A percentile compares a stretch with the other conserved stretches of the same genome.
phyloP scores from a whole-genome alignment of 1,284 basidiomycete species.

The Exsudoporus floridanus region DNA sequence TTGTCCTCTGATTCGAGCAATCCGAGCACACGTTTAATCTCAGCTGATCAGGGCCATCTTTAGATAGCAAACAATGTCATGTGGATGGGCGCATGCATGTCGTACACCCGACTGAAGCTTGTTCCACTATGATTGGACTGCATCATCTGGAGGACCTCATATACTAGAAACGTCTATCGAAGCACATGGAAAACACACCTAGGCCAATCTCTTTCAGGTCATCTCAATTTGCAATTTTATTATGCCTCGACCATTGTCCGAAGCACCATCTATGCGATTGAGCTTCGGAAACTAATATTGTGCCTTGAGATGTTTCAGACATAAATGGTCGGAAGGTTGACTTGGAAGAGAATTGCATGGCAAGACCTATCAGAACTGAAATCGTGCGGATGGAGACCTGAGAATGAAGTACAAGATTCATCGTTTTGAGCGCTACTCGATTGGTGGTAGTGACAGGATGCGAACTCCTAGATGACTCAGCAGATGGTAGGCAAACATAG shows the following conservation, averaged over 20 bases:
- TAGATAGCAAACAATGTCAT: no score
- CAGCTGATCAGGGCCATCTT: no score
- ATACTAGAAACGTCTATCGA: neutral
- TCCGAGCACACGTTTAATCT: no score
- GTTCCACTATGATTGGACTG: neutral
- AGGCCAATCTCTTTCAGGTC: neutral
- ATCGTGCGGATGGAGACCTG: neutral
- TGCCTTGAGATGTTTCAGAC: no score
- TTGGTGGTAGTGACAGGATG: neutral
- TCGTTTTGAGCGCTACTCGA: neutral
- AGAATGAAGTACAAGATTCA: neutral
- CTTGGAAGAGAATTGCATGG: neutral
- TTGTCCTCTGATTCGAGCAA: no score
- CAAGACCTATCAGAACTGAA: neutral
- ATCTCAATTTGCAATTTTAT: neutral
- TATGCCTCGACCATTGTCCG: neutral
- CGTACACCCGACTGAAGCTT: neutral
- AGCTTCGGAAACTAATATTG: neutral
- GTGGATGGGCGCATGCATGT: neutral
- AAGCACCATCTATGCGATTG: neutral
- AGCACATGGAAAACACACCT: no score
- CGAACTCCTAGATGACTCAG: no score
- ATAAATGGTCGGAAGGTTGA: no score
- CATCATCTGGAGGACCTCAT: neutral
- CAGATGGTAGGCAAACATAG: neutral